A percentile compares a stretch with the other conserved stretches of the same genome.
phyloP scores from a whole-genome alignment of 2,329 filamentous ascomycete species.

The Ascochyta viciae-villosae region DNA sequence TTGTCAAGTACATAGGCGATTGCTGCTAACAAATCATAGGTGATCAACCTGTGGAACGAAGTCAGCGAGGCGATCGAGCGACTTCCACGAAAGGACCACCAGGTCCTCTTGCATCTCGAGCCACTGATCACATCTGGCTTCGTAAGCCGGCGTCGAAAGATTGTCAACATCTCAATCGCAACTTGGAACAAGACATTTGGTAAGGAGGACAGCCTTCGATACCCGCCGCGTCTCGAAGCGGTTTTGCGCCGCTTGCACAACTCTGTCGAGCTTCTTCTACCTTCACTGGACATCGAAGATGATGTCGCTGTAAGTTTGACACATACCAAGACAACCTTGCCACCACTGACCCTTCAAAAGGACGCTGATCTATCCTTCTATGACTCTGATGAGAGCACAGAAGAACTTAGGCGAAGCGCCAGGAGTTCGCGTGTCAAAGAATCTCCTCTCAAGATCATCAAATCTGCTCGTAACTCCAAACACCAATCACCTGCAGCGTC shows the following conservation, averaged over 20 bases:
- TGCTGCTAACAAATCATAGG: conserved; percentile 35
- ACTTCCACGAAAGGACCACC: conserved; percentile 64
- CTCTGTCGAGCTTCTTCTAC: conserved; percentile 60
- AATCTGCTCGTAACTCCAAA: conserved; percentile 29
- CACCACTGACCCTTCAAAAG: conserved; percentile 41
- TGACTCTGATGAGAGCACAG: conserved; percentile 45
- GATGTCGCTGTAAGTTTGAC: conserved; percentile 47
- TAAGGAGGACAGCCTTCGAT: conserved; percentile 64
- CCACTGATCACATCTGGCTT: conserved; percentile 61
- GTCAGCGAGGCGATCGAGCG: conserved; percentile 62
- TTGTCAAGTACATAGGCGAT: neutral
- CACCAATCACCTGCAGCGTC: conserved; percentile 37
- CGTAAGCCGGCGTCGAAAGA: conserved; percentile 57
- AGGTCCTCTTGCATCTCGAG: conserved; percentile 62
- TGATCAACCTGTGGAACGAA: conserved; percentile 50
- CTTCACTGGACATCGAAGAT: conserved; percentile 53
- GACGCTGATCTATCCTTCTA: conserved; percentile 42
- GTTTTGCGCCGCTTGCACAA: conserved; percentile 68
- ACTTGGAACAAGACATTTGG: conserved; percentile 78
- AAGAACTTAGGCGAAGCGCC: conserved; percentile 21
- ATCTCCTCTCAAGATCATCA: conserved; percentile 38
- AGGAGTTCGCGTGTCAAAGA: conserved; percentile 35
- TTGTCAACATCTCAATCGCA: conserved; percentile 60
- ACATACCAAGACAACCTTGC: conserved; percentile 21
- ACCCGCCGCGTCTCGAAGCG: conserved; percentile 68